phyloP scores from a whole-genome alignment of 1,139 yeast species.

The Waltiozyma sp. region DNA sequence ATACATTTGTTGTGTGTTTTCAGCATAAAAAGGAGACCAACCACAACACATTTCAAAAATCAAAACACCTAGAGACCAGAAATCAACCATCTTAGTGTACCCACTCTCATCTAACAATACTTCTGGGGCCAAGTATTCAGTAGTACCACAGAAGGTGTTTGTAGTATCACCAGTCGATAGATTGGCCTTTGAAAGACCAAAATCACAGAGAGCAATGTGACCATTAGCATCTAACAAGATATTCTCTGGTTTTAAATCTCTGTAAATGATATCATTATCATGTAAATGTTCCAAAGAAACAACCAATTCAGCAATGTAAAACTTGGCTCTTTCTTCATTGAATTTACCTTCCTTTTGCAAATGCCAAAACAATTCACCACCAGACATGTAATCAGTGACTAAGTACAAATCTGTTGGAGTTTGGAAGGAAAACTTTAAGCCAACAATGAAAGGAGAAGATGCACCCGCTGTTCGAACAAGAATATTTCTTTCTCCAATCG shows the following conservation, averaged over 20 bases:
- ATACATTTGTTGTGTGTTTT: constrained; percentile 96
- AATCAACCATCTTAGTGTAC: constrained; percentile 79
- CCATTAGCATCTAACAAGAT: constrained; percentile 92
- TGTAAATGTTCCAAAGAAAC: constrained; percentile 87
- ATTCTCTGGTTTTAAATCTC: constrained; percentile 95
- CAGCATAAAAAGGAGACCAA: constrained; percentile 99
- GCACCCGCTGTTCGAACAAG: constrained; percentile 82
- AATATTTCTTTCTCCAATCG: constrained; percentile 92
- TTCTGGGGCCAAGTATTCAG: constrained; percentile 82
- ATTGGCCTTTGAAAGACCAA: constrained; percentile 91
- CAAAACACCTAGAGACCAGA: constrained; percentile 75
- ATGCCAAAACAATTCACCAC: constrained; percentile 97
- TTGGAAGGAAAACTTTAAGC: constrained; percentile 89
- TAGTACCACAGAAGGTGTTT: constrained; percentile 95
- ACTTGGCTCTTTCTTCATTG: constrained; percentile 84
- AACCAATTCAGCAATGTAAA: constrained; percentile 90
- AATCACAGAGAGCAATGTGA: constrained; percentile 92
- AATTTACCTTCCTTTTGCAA: constrained; percentile 93
- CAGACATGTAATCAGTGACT: constrained; percentile 96
- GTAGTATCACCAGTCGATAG: constrained; percentile 77
- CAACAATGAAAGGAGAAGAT: constrained; percentile 84
- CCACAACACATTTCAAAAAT: constrained; percentile 94
- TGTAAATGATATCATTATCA: constrained; percentile 84
- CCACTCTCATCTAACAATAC: constrained; percentile 74
- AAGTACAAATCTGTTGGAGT: constrained; percentile 85